These are phyloP conservation scores for Ogataea hybrid DNA, from an alignment of 1,139 yeast species.

Conservation along the genomic window DNA sequence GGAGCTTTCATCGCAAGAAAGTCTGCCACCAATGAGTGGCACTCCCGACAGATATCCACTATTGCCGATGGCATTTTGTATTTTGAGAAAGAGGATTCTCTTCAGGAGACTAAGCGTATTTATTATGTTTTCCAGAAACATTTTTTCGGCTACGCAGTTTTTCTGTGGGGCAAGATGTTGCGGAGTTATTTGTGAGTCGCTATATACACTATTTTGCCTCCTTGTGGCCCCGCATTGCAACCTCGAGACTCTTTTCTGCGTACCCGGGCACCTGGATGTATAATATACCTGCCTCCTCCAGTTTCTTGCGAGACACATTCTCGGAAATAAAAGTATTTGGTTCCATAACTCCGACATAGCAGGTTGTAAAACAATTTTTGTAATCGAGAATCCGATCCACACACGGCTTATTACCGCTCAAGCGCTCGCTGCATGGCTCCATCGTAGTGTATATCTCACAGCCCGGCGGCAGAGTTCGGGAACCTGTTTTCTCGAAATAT, in stretches of 20 bases:
- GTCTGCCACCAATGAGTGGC: slow-evolving; percentile 18
- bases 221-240: slow-evolving; percentile 76
- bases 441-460: slow-evolving; percentile 89
- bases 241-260: slow-evolving; percentile 65
- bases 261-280: slow-evolving; percentile 83
- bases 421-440: slow-evolving; percentile 93
- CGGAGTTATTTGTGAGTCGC: slow-evolving; percentile 1
- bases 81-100: not conserved
- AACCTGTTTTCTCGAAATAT: slow-evolving; percentile 41
- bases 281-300: slow-evolving; percentile 57
- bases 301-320: slow-evolving; percentile 59
- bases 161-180: slow-evolving; percentile 7
- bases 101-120: not conserved
- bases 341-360: slow-evolving; percentile 90
- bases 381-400: slow-evolving; percentile 67
- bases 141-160: slow-evolving; percentile 4
- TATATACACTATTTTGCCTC: not conserved
- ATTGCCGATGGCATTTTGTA: slow-evolving; percentile 18
- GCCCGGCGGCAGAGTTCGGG: slow-evolving; percentile 62
- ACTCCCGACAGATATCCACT: slow-evolving; percentile 23
- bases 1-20: slow-evolving; percentile 22
- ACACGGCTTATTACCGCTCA: slow-evolving; percentile 92
- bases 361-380: slow-evolving; percentile 52
- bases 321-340: slow-evolving; percentile 85
- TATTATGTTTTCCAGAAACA: slow-evolving; percentile 8